Evolutionary conservation across 2,329 filamentous ascomycete species (phyloP), one percentile per base, ranked within the genome.

Genomic region (Aspergillus arachidicola): DNA sequence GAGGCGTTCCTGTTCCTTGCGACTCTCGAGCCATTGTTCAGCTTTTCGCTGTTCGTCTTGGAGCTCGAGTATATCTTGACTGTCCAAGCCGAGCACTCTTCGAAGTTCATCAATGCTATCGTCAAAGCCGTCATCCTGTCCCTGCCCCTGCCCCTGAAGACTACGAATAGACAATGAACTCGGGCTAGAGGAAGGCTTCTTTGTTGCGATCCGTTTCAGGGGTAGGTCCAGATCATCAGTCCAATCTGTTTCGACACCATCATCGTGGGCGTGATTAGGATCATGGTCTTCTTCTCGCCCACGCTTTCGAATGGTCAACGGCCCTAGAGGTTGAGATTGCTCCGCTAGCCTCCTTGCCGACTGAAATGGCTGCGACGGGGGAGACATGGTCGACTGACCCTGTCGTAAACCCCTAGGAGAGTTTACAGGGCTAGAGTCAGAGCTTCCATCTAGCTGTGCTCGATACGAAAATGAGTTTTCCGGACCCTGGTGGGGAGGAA

Each of bases 1-100:
- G 38, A 67, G 71, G 23, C 72, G 75, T 61, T 77, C 76, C 65
- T 78, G 75, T 58, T 75, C 72, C 50, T 66, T 70, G 21, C 72
- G 71, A 41, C 72, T 62, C 59, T 72, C 55, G 14, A 77, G 64
- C 68, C 69, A 76, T 56, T 68, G 61, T 62, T 77, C 73, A n/a
- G 75, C 73, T 61, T 71, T 66, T 53, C 62, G 65, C 38, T 76
- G 71, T 57, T 79, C 76, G 34, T 72, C 67, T 50, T 67, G 68
- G 12, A 78, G 63, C n/a, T 65, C 68, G 21, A 62, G 60, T 4
- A 77, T 69, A 50, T 73, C 72, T n/a, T 63, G 62, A 34, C 59
- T 66, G 23, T 71, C 65, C 6, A 76, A 43, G 23, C 68, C 72
- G n/a, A 76, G 65, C 7, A 74, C 46, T n/a, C 68, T 57, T 11